Evolutionary conservation across 768 basidiomycete genomes (phyloP), one percentile per base, ranked within the genome.

Genomic region (Agaricus sinodeliciosus): DNA sequence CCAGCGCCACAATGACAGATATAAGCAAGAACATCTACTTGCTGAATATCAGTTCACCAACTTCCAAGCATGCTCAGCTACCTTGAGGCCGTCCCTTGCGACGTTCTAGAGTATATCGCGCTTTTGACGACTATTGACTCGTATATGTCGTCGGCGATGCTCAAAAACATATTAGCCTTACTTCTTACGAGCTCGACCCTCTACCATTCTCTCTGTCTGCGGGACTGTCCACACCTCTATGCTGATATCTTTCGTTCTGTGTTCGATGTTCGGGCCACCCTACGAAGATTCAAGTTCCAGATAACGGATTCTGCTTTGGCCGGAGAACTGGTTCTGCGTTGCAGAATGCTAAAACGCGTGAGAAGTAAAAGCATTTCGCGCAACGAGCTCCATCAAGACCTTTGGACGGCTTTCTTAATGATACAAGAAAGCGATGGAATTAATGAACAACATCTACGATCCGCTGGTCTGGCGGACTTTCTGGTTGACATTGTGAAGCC

Each of bases 351-450:
- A 34, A 72, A 71, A 37, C 76, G 80, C 54, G 74, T 77, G 48
- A 68, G 73, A 19, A 66, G 60, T 27, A 60, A 63, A 5, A 69
- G 69, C 56, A 54, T 76, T 43, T 64, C 69, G 2, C 39, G 48
- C 3, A 57, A 51, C 26, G 55, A 61, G 25, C 55, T 77, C 41
- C 57, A 62, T 1, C 68, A 70, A 35, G 82, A 83, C 61, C 60
- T 85, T 19, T 82, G 80, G 75, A 76, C 76, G 7, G 75, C 75
- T 5, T 71, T 81, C 53, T 70, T 81, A 56, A 82, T 85, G 78
- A 60, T 80, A n/a, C 60, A 82, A 28, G 85, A 87, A 61, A 77
- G 75, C 57, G 72, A 73, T 35, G 70, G 69, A 3, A 62, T 70
- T 46, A 83, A 81, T 58, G 72, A 72, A 51, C 60, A 55, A 19